A percentile compares a stretch with the other conserved stretches of the same genome.
These are phyloP conservation scores for Pestalotiopsis sp. DNA, from an alignment of 2,329 filamentous ascomycete species.

Conservation along the genomic window DNA sequence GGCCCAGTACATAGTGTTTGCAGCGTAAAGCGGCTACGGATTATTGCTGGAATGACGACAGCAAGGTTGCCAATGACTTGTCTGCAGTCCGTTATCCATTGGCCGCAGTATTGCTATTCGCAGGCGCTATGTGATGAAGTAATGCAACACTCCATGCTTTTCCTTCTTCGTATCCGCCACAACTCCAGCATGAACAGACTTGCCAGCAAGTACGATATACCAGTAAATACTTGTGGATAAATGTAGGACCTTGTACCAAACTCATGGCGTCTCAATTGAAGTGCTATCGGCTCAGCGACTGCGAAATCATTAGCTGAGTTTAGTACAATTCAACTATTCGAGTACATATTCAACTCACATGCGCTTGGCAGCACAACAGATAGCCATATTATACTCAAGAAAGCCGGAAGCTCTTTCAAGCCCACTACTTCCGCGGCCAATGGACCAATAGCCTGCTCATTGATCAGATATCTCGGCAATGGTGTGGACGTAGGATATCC, in stretches of 20 bases:
- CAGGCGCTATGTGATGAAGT: not conserved
- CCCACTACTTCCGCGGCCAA: not conserved
- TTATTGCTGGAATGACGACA: not conserved
- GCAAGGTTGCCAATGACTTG: not conserved
- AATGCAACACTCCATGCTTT: too few relatives aligned
- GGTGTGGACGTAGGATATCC: not conserved
- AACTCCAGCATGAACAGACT: not conserved
- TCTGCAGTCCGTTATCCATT: too few relatives aligned
- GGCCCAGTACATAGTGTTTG: conserved; percentile 19
- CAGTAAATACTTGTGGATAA: not conserved
- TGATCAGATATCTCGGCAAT: not conserved
- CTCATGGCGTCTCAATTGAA: not conserved
- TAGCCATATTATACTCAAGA: not conserved
- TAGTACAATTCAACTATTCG: not conserved
- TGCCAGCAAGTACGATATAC: not conserved
- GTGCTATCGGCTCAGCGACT: not conserved
- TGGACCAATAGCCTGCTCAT: not conserved
- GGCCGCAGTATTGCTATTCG: not conserved
- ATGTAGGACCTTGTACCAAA: not conserved
- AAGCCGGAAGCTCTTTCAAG: not conserved
- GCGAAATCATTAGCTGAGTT: not conserved
- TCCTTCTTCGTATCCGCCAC: not conserved
- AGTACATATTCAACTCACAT: not conserved
- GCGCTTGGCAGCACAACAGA: not conserved
- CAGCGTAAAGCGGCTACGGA: not conserved